These are phyloP conservation scores for Lomentospora prolificans DNA, from an alignment of 2,329 filamentous ascomycete genomes.

Conservation along the genomic window DNA sequence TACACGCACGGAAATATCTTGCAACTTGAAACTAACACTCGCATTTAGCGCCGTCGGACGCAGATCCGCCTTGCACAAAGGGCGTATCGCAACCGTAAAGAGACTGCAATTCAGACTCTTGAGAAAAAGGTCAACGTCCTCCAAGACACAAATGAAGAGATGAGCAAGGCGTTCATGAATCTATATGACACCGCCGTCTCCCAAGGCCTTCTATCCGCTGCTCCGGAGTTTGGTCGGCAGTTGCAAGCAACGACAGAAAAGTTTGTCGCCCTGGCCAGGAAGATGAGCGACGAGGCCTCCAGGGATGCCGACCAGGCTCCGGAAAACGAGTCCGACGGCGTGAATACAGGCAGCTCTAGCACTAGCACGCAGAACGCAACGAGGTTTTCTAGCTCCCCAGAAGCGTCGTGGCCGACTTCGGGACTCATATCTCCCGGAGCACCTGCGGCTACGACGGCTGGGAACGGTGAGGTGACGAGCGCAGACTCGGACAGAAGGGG, in stretches of 20 bases:
- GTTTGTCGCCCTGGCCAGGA: conserved; percentile 46
- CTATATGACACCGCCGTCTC: conserved; percentile 53
- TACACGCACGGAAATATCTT: too few relatives aligned
- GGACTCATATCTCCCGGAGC: not conserved
- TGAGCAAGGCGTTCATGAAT: conserved; percentile 60
- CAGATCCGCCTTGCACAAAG: conserved; percentile 82
- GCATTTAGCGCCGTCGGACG: conserved; percentile 60
- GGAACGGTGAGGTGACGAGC: not conserved
- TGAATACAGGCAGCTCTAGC: conserved; percentile 5
- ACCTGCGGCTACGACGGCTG: not conserved
- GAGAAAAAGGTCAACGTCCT: conserved; percentile 61
- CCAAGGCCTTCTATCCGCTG: conserved; percentile 46
- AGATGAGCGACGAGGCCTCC: conserved; percentile 19
- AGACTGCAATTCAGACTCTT: conserved; percentile 65
- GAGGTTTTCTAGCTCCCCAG: conserved; percentile 13
- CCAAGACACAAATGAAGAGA: conserved; percentile 59
- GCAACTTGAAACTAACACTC: conserved; percentile 18
- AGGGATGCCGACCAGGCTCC: not conserved
- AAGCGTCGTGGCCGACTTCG: not conserved
- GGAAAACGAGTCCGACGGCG: conserved; percentile 14
- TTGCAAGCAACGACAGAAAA: conserved; percentile 47
- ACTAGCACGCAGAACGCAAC: conserved; percentile 18
- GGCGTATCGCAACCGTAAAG: conserved; percentile 77
- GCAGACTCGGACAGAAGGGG: not conserved
- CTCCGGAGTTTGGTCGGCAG: conserved; percentile 46